These are phyloP conservation scores for Friedmanniomyces endolithicus DNA, from an alignment of 495 filamentous ascomycete species.

Conservation along the genomic window DNA sequence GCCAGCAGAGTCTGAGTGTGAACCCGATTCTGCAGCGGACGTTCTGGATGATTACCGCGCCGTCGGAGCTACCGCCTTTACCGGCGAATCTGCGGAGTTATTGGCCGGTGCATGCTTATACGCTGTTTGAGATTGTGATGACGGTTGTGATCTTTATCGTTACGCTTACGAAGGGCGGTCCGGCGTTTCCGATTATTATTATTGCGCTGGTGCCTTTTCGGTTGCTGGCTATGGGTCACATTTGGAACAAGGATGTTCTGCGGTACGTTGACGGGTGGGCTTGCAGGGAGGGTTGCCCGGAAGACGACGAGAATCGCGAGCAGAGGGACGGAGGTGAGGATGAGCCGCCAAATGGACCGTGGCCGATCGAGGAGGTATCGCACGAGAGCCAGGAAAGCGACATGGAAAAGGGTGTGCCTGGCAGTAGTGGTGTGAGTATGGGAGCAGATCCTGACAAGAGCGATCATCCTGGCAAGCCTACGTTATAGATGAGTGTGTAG, in stretches of 20 bases:
- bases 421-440: too few relatives aligned
- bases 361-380: not conserved
- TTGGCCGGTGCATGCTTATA: slow-evolving; percentile 48
- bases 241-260: slow-evolving; percentile 51
- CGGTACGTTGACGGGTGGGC: slow-evolving; percentile 58
- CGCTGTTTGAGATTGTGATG: slow-evolving; percentile 58
- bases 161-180: slow-evolving; percentile 84
- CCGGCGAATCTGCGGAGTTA: slow-evolving; percentile 43
- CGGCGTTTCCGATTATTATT: slow-evolving; percentile 79
- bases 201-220: slow-evolving; percentile 65
- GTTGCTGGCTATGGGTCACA: slow-evolving; percentile 48
- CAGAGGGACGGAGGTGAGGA: not conserved
- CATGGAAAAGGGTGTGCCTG: not conserved
- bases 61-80: slow-evolving; percentile 52
- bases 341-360: not conserved
- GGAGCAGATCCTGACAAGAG: too few relatives aligned
- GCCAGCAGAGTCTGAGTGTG: slow-evolving; percentile 45
- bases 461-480: too few relatives aligned
- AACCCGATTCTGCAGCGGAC: slow-evolving; percentile 71
- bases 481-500: too few relatives aligned
- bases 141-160: slow-evolving; percentile 86
- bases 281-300: slow-evolving; percentile 53
- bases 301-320: slow-evolving; percentile 34
- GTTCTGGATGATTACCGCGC: slow-evolving; percentile 62
- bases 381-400: not conserved